phyloP scores from a whole-genome alignment of 2,329 filamentous ascomycete genomes.

The Fusarium sp. region DNA sequence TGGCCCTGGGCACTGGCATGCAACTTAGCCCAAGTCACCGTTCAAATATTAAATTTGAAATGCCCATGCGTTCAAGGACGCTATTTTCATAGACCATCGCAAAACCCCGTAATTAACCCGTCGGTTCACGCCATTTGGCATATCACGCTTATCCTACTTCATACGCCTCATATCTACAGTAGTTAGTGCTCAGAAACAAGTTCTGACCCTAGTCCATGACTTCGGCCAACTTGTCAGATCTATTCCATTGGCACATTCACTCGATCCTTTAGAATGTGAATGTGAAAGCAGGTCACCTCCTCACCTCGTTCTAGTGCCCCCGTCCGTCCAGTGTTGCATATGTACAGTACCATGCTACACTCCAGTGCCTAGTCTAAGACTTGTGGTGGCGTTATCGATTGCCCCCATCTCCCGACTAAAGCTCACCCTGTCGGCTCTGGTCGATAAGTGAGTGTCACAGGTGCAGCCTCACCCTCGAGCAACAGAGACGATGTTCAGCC shows the following conservation, averaged over 20 bases:
- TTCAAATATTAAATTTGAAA: neutral
- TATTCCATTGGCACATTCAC: too few relatives aligned
- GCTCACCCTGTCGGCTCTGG: neutral
- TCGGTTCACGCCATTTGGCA: slow-evolving; percentile 11
- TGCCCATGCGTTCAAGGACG: neutral
- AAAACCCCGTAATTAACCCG: neutral
- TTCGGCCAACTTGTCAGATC: too few relatives aligned
- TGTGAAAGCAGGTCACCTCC: neutral
- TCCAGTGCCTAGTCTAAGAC: neutral
- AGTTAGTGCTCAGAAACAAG: slow-evolving; percentile 10
- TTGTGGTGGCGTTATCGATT: slow-evolving; percentile 6
- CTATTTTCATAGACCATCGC: slow-evolving; percentile 7
- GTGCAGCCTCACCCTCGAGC: neutral
- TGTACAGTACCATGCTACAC: neutral
- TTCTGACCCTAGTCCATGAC: slow-evolving; percentile 10
- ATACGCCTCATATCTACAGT: neutral
- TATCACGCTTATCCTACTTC: slow-evolving; percentile 9
- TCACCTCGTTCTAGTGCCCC: neutral
- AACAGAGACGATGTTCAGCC: neutral
- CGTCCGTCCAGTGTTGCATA: neutral
- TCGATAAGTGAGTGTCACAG: neutral
- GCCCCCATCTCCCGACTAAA: neutral
- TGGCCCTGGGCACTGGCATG: slow-evolving; percentile 1
- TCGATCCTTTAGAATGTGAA: neutral
- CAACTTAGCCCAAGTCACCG: neutral